Evolutionary conservation across 1,284 basidiomycete genomes (phyloP), one percentile per base, ranked within the genome.

Genomic region (Marasmius fiardii): DNA sequence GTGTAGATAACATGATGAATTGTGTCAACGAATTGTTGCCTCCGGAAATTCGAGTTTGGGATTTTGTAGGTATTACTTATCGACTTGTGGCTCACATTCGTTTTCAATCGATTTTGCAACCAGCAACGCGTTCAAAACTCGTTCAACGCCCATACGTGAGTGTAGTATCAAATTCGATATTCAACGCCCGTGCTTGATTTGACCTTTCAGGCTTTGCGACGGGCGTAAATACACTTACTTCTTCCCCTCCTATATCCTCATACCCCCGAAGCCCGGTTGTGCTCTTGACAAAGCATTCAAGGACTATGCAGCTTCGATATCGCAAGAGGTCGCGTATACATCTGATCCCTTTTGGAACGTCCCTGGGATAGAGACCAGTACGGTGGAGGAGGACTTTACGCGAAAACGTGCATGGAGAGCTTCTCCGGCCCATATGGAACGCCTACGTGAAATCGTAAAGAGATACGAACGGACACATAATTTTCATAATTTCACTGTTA

Each of bases 401-500:
- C 77, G 81, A 45, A 93, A 89, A 69, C 80, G 83, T 45, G 67
- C 68, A 16, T 96, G 90, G 84, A 81, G 93, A 52, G 80, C 86
- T 21, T 68, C 74, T 35, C 44, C 72, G 2, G 78, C 79, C 12
- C 79, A 83, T 24, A 61, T 95, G 21, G 76, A 79, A 45, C 67
- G 71, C 41, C 75, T 95, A 48, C 76, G 86, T 55, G 72, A 69
- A 14, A 71, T 82, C 1, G 82, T 86, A 7, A 75, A 78, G 57
- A 81, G 79, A 63, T 97, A 86, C 65, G 80, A 89, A 63, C 93
- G 91, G 7, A 87, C 85, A 4, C 93, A 93, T 71, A 98, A 99
- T 71, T 99, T 97, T 70, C 94, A 98, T 74, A 99, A 99, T 70
- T 99, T 95, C 65, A 99, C 97, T 0, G 85, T 98, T 53, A 90